Evolutionary conservation across 2,329 filamentous ascomycete species (phyloP).

Genomic region (Karstenula rhodostoma): DNA sequence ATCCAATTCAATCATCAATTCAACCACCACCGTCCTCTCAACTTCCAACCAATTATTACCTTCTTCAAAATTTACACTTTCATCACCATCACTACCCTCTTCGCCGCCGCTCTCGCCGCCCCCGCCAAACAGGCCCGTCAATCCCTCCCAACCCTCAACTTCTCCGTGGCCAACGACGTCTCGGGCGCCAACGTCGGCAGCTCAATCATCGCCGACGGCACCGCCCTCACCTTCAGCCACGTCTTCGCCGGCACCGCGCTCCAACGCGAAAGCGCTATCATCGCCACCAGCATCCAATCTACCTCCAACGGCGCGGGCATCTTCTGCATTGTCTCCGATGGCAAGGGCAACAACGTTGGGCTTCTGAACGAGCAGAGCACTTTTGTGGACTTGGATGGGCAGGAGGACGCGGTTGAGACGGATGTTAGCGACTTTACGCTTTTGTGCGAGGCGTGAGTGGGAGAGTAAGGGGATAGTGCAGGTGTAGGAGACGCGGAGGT

Average conservation of each 20-base stretch:
- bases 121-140: conserved; percentile 15
- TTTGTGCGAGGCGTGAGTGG: conserved; percentile 19
- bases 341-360: conserved; percentile 8
- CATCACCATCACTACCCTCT: conserved; percentile 22
- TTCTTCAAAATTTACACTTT: conserved; percentile 30
- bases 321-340: conserved; percentile 23
- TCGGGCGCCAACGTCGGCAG: conserved; percentile 22
- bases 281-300: conserved; percentile 27
- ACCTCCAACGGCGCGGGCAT: conserved; percentile 18
- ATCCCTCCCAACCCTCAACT: conserved; percentile 17
- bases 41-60: conserved; percentile 7
- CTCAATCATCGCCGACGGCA: conserved; percentile 19
- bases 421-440: conserved; percentile 29
- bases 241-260: conserved; percentile 25
- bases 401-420: conserved; percentile 20
- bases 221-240: conserved; percentile 16
- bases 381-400: conserved; percentile 27
- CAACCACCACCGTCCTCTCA: neutral
- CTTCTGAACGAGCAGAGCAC: conserved; percentile 25
- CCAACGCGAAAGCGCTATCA: conserved; percentile 19
- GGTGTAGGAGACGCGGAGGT: conserved; percentile 8
- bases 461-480: neutral
- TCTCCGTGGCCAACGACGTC: conserved; percentile 28
- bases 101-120: conserved; percentile 21
- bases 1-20: neutral